These are phyloP conservation scores for Thraustotheca clavata DNA, from an alignment of 352 stramenopile genomes.

Conservation along the genomic window DNA sequence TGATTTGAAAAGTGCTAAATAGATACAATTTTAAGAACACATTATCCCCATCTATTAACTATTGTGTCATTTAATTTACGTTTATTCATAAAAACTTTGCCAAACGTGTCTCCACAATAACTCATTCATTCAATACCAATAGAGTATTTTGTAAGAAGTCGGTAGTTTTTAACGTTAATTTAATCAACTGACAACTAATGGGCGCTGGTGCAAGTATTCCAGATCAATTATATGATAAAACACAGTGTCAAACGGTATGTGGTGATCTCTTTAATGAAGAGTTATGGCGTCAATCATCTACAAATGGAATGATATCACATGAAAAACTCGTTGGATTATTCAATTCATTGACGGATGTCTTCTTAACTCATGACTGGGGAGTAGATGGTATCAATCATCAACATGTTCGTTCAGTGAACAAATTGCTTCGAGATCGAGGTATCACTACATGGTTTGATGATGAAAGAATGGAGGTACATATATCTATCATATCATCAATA, in stretches of 20 bases:
- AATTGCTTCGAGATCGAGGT: not conserved
- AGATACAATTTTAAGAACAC: too few species aligned
- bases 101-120: too few species aligned
- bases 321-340: not conserved
- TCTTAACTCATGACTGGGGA: conserved; percentile 17
- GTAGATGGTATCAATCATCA: conserved; percentile 5
- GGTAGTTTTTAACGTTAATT: too few species aligned
- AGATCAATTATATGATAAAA: not conserved
- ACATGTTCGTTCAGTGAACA: not conserved
- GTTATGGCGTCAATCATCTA: not conserved
- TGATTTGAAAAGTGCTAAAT: too few species aligned
- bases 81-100: too few species aligned
- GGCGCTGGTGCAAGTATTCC: not conserved
- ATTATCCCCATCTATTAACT: too few species aligned
- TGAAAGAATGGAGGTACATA: conserved; percentile 12
- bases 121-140: too few species aligned
- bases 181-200: not conserved
- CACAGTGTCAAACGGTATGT: not conserved
- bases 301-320: not conserved
- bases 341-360: not conserved
- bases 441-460: conserved; percentile 21
- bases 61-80: too few species aligned
- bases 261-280: conserved; percentile 8
- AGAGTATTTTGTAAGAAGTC: too few species aligned
- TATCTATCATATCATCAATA: not conserved